These are phyloP conservation scores for Cytospora mali DNA, from an alignment of 2,329 filamentous ascomycete species.

Conservation along the genomic window DNA sequence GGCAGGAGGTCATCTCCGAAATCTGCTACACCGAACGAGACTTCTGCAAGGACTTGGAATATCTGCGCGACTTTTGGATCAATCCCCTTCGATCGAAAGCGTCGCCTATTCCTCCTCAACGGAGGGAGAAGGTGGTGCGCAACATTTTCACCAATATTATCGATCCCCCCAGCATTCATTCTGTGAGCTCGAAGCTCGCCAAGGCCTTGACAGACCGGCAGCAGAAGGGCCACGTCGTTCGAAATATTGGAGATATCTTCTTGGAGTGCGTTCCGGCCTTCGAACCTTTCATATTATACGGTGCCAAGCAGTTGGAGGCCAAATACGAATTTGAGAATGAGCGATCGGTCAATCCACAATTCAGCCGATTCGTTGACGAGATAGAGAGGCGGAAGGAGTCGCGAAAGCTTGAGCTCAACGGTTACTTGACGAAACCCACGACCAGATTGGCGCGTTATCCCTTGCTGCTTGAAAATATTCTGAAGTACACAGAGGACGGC, in stretches of 20 bases:
- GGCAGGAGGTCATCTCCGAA: slow-evolving; percentile 97
- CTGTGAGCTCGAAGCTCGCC: slow-evolving; percentile 86
- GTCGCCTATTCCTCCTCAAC: slow-evolving; percentile 86
- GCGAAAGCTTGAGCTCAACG: slow-evolving; percentile 93
- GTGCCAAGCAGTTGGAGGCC: slow-evolving; percentile 91
- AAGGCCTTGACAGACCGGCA: slow-evolving; percentile 87
- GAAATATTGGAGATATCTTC: slow-evolving; percentile 92
- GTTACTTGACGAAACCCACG: slow-evolving; percentile 96
- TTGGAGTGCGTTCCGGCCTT: slow-evolving; percentile 89
- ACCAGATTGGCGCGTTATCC: slow-evolving; percentile 94
- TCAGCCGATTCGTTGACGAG: slow-evolving; percentile 92
- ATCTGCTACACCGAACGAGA: slow-evolving; percentile 98
- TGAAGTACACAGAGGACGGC: slow-evolving; percentile 88
- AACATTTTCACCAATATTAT: slow-evolving; percentile 96
- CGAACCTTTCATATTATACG: slow-evolving; percentile 94
- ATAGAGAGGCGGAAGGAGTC: slow-evolving; percentile 96
- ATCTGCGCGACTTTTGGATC: slow-evolving; percentile 98
- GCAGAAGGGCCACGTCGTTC: slow-evolving; percentile 85
- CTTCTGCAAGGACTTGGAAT: slow-evolving; percentile 98
- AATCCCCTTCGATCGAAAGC: slow-evolving; percentile 78
- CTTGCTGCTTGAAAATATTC: slow-evolving; percentile 83
- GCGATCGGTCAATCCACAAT: slow-evolving; percentile 80
- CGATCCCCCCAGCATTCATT: slow-evolving; percentile 78
- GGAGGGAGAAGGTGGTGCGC: slow-evolving; percentile 86
- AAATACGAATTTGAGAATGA: slow-evolving; percentile 99